These are phyloP conservation scores for Scutellaria baicalensis DNA, from an alignment of 257 asterid species.

Conservation along the genomic window DNA sequence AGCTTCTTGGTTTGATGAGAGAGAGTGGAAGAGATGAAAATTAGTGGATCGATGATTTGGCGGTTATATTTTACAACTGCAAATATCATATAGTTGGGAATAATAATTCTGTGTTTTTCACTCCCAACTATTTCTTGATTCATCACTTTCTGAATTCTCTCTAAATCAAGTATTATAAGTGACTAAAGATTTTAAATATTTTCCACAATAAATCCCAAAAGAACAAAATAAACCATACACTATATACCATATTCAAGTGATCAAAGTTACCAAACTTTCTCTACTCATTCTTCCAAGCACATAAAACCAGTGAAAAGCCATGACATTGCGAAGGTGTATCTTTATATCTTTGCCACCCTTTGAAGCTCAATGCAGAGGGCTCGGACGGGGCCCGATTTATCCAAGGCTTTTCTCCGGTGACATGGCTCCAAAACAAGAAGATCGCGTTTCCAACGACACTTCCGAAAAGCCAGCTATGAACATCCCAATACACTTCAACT, in stretches of 20 bases:
- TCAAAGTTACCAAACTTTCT: not conserved
- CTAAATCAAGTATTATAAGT: not conserved
- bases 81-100: not conserved
- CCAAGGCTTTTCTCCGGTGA: slow-evolving; percentile 15
- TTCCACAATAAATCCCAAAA: not conserved
- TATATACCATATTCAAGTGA: not conserved
- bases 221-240: not conserved
- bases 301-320: slow-evolving; percentile 52
- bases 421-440: slow-evolving; percentile 46
- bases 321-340: slow-evolving; percentile 16
- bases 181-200: too few relatives aligned
- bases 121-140: not conserved
- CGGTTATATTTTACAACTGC: slow-evolving; percentile 12
- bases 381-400: not conserved
- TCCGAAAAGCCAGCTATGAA: slow-evolving; percentile 62
- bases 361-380: slow-evolving; percentile 17
- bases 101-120: too few relatives aligned
- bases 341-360: slow-evolving; percentile 16
- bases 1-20: slow-evolving; percentile 4
- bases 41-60: not conserved
- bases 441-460: slow-evolving; percentile 41
- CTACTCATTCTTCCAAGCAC: slow-evolving; percentile 65
- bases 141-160: not conserved
- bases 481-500: slow-evolving; percentile 72
- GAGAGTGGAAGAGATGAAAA: not conserved